Conservation (phyloP, 331 rosid species). For the Dryas integrifolia region DNA sequence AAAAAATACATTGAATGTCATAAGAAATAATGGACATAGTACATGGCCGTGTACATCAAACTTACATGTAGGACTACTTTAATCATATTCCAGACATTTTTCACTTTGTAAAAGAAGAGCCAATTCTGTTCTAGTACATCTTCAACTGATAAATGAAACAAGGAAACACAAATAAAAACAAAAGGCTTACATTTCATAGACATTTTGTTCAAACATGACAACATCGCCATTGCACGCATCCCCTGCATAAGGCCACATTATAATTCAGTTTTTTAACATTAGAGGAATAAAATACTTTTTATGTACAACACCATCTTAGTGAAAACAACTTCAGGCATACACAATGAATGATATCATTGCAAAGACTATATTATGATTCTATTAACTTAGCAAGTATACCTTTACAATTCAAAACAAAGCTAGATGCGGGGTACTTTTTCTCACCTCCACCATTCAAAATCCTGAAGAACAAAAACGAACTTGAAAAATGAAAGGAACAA, state of each 20-base stretch:
- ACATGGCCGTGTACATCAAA: not conserved
- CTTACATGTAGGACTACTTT: not conserved
- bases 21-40: not conserved
- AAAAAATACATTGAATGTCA: not conserved
- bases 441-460: slow-evolving; percentile 75
- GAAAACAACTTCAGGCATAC: not conserved
- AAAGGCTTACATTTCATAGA: slow-evolving; percentile 70
- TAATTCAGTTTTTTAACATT: slow-evolving; percentile 14
- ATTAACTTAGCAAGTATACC: slow-evolving; percentile 34
- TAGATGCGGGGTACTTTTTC: slow-evolving; percentile 57
- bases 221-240: slow-evolving; percentile 95
- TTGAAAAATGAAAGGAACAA: slow-evolving; percentile 15
- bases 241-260: slow-evolving; percentile 48
- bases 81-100: slow-evolving; percentile 7
- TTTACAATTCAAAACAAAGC: slow-evolving; percentile 76
- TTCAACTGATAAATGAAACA: slow-evolving; percentile 7
- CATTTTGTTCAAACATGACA: slow-evolving; percentile 88
- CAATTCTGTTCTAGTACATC: slow-evolving; percentile 7
- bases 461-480: slow-evolving; percentile 42
- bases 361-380: not conserved
- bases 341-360: not conserved
- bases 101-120: slow-evolving; percentile 16
- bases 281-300: not conserved
- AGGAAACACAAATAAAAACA: not conserved
- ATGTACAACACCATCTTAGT: not conserved